Percentiles rank a stretch among this genome's conserved stretches.
phyloP scores from a whole-genome alignment of 805 yeast species.

The Saturnispora quitensis region DNA sequence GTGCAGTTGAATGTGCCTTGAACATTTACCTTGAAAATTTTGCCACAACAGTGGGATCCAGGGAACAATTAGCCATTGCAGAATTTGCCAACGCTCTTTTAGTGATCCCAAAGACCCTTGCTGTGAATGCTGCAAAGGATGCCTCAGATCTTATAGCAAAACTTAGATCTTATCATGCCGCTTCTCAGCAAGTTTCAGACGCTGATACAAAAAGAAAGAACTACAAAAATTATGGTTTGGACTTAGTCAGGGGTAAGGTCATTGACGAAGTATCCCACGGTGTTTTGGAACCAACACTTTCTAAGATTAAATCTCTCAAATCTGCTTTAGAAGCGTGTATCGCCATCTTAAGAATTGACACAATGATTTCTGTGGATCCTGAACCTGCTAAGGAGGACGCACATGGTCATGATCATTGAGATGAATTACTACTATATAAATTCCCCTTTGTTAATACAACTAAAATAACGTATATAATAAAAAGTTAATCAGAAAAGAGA shows the following conservation, averaged over 20 bases:
- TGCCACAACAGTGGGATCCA: conserved; percentile 94
- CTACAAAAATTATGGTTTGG: conserved; percentile 89
- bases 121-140: conserved; percentile 96
- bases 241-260: conserved; percentile 82
- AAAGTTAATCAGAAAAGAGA: background rate
- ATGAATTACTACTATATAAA: background rate
- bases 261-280: conserved; percentile 80
- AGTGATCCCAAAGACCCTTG: conserved; percentile 91
- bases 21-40: conserved; percentile 92
- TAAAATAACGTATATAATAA: background rate
- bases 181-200: conserved; percentile 76
- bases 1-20: conserved; percentile 96
- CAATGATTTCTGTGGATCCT: conserved; percentile 96
- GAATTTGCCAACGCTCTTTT: conserved; percentile 90
- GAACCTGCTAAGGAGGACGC: conserved; percentile 89
- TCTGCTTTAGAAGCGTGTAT: conserved; percentile 97
- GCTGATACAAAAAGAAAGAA: conserved; percentile 78
- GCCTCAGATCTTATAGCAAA: conserved; percentile 91
- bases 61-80: conserved; percentile 96
- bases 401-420: conserved; percentile 50
- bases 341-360: conserved; percentile 93
- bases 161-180: conserved; percentile 92
- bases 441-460: background rate
- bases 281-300: conserved; percentile 90
- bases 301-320: conserved; percentile 86